Conservation (phyloP, 2,329 filamentous ascomycete species). For the Ophiostoma fasciatum region DNA sequence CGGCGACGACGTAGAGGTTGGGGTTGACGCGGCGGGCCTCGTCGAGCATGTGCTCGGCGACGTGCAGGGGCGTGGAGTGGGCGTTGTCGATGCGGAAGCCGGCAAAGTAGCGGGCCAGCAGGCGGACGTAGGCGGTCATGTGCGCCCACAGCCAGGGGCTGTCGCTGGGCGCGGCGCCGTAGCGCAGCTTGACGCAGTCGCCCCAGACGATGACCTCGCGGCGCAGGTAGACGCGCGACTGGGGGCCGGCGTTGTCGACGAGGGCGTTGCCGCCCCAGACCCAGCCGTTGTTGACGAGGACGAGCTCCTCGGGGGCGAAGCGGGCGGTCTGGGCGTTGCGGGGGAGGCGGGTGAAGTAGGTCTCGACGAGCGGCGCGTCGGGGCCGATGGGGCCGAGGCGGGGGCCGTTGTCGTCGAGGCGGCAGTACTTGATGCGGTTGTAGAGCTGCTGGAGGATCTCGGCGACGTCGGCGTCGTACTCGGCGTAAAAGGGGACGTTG, state of each 20-base stretch:
- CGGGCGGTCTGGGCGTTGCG: constrained; percentile 59
- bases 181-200: constrained; percentile 93
- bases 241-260: constrained; percentile 79
- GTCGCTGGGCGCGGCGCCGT: constrained; percentile 65
- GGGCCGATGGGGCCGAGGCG: constrained; percentile 66
- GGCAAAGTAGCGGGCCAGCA: constrained; percentile 88
- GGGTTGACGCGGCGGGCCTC: constrained; percentile 80
- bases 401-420: constrained; percentile 83
- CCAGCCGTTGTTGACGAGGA: constrained; percentile 93
- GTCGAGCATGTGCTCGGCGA: constrained; percentile 89
- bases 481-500: constrained; percentile 79
- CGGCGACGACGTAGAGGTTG: constrained; percentile 81
- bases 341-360: constrained; percentile 86
- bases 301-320: constrained; percentile 60
- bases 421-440: constrained; percentile 88
- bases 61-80: constrained; percentile 86
- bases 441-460: constrained; percentile 83
- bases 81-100: constrained; percentile 97
- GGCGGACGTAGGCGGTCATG: constrained; percentile 83
- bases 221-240: constrained; percentile 84
- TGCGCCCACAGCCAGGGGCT: constrained; percentile 91
- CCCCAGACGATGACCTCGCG: constrained; percentile 97
- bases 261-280: constrained; percentile 96
- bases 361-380: constrained; percentile 71
- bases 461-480: constrained; percentile 73